Conservation (phyloP, 1,284 basidiomycete species). For the Amylostereum areolatum region DNA sequence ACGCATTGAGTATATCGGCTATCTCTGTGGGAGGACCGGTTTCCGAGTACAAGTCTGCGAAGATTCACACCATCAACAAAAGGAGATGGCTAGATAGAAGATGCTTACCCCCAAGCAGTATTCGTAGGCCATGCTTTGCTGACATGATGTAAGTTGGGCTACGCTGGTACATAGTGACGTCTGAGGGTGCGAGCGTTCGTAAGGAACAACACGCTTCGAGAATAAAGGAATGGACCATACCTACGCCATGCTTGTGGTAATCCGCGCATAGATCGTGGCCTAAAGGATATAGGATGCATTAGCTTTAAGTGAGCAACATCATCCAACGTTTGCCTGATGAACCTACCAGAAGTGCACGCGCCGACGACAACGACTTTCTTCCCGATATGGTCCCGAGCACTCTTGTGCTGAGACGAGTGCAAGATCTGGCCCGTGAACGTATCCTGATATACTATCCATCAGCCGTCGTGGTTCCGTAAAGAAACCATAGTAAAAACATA, state of each 20-base stretch:
- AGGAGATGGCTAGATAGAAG: background rate
- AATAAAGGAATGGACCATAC: slow-evolving; percentile 14
- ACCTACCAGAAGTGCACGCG: slow-evolving; percentile 39
- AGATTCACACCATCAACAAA: background rate
- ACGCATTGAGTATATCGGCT: slow-evolving; percentile 46
- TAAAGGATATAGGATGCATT: background rate
- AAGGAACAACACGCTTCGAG: background rate
- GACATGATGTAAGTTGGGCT: slow-evolving; percentile 58
- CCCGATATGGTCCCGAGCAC: slow-evolving; percentile 33
- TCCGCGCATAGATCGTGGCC: slow-evolving; percentile 40
- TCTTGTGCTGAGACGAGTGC: slow-evolving; percentile 36
- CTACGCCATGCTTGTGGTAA: slow-evolving; percentile 37
- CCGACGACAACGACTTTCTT: slow-evolving; percentile 47
- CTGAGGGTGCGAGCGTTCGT: slow-evolving; percentile 18
- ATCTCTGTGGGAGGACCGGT: slow-evolving; percentile 41
- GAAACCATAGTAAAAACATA: slow-evolving; percentile 7
- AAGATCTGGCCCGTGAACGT: slow-evolving; percentile 36
- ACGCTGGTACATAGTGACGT: slow-evolving; percentile 60
- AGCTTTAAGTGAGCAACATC: background rate
- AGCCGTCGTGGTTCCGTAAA: background rate
- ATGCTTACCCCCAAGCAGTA: slow-evolving; percentile 27
- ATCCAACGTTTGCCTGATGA: background rate
- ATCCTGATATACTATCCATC: slow-evolving; percentile 19
- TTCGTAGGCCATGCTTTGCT: slow-evolving; percentile 36
- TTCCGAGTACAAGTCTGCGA: slow-evolving; percentile 46